Evolutionary conservation across 2,329 filamentous ascomycete genomes (phyloP).

Genomic region (Fusarium phyllophilum): DNA sequence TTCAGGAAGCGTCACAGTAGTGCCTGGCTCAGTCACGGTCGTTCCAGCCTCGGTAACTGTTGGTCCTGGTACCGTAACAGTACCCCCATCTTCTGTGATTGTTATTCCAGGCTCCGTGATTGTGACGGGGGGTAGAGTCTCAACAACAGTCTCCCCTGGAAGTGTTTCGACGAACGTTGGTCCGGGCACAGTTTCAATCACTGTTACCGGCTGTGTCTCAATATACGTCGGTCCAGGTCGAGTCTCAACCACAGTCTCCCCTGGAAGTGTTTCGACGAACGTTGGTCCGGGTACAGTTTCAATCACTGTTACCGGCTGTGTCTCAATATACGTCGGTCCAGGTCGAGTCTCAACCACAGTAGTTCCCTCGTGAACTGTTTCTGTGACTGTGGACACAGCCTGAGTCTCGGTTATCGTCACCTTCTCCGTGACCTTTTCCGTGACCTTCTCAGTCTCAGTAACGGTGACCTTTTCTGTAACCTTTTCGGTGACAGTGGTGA

Average conservation of each 20-base stretch:
- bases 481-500: background rate
- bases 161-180: slow-evolving; percentile 7
- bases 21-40: slow-evolving; percentile 17
- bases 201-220: slow-evolving; percentile 7
- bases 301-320: slow-evolving; percentile 2
- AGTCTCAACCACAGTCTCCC: slow-evolving; percentile 15
- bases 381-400: slow-evolving; percentile 1
- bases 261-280: slow-evolving; percentile 3
- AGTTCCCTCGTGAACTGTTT: slow-evolving; percentile 2
- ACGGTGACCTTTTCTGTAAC: slow-evolving; percentile 8
- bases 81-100: slow-evolving; percentile 10
- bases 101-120: slow-evolving; percentile 20
- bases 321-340: background rate
- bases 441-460: background rate
- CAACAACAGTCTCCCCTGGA: slow-evolving; percentile 10
- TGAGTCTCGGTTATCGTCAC: slow-evolving; percentile 8
- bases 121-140: slow-evolving; percentile 5
- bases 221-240: background rate
- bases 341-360: slow-evolving; percentile 10
- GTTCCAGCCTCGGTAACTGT: slow-evolving; percentile 17
- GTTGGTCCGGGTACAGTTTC: slow-evolving; percentile 6
- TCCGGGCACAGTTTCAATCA: slow-evolving; percentile 4
- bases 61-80: slow-evolving; percentile 8
- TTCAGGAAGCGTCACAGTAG: slow-evolving; percentile 7
- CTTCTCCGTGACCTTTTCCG: background rate